phyloP scores from a whole-genome alignment of 176 grass and related monocot species.

The maize (Zea mays) region Zm-B73-REFERENCE-NAM-5.0 NC_050098.1:177695001-177695500 shows the following conservation, averaged over 20 bases:
- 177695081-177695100: conserved; percentile 52
- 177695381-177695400: conserved; percentile 71
- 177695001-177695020: neutral
- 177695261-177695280: conserved; percentile 86
- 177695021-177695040: neutral
- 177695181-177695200: neutral
- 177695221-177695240: neutral
- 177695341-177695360: conserved; percentile 86
- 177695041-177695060: neutral
- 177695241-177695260: conserved; percentile 87
- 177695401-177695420: conserved; percentile 75
- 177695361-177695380: conserved; percentile 60
- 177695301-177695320: conserved; percentile 95
- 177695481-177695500: conserved; percentile 4
- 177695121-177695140: conserved; percentile 39
- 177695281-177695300: conserved; percentile 90
- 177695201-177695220: neutral
- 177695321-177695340: conserved; percentile 86
- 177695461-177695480: neutral
- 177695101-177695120: conserved; percentile 82
- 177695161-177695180: neutral
- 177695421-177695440: conserved; percentile 36
- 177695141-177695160: neutral
- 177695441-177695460: neutral
- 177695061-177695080: conserved; percentile 39